These are phyloP conservation scores for Taphrina sp. DNA, from an alignment of 1,139 yeast species.

Conservation along the genomic window DNA sequence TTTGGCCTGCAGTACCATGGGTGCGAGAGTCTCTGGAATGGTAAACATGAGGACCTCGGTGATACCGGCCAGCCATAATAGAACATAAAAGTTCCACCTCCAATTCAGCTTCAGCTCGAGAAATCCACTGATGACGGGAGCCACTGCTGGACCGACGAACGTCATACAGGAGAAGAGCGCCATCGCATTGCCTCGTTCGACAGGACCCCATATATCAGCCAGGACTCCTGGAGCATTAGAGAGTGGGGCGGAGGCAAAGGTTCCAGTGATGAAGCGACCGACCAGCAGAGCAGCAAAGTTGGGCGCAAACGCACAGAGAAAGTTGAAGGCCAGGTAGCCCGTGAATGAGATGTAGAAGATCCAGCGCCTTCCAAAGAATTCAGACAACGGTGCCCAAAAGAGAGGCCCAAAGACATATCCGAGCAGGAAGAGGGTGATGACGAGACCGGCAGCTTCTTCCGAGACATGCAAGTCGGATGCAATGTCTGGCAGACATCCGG, in stretches of 20 bases:
- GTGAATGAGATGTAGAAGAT: constrained; percentile 75
- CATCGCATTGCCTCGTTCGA: constrained; percentile 57
- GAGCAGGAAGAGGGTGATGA: constrained; percentile 79
- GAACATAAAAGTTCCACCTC: constrained; percentile 65
- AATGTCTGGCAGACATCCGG: constrained; percentile 70
- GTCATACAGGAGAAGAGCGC: constrained; percentile 63
- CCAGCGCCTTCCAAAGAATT: constrained; percentile 79
- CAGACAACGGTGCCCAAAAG: constrained; percentile 86
- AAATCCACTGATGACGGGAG: constrained; percentile 61
- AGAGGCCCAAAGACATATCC: constrained; percentile 75
- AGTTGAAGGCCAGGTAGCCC: constrained; percentile 72
- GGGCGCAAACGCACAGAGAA: constrained; percentile 84
- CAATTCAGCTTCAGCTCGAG: constrained; percentile 53
- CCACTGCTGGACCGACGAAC: constrained; percentile 60
- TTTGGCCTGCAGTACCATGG: constrained; percentile 52
- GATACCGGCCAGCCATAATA: constrained; percentile 54
- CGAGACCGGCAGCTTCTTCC: constrained; percentile 72
- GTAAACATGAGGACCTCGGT: constrained; percentile 51
- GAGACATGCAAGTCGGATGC: constrained; percentile 64
- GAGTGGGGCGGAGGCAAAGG: constrained; percentile 77
- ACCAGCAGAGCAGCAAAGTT: constrained; percentile 78
- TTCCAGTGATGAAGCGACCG: constrained; percentile 83
- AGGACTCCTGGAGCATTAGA: constrained; percentile 75
- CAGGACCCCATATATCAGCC: constrained; percentile 60
- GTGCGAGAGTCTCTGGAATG: constrained; percentile 60